Base-by-base conservation (phyloP, 2,329 filamentous ascomycete species). In the Xylaria hypoxylon region DNA sequence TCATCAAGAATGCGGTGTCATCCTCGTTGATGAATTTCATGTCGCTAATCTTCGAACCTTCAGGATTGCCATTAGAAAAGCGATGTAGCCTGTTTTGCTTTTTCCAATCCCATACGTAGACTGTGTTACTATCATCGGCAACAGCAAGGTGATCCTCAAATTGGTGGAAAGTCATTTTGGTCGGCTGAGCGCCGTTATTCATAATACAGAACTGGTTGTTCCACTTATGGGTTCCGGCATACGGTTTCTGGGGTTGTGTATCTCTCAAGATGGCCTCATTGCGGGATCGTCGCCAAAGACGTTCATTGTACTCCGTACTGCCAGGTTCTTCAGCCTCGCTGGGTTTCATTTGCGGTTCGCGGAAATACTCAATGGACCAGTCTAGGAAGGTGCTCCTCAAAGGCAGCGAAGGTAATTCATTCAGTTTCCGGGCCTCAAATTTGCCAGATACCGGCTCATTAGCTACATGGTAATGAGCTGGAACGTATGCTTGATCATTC, bases 11-110 rank as follows among this genome's bases (percentile, higher is more conserved):
- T 2, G 95, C 96, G 76, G 96, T 93, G 77, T 99, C 96, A 74
- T 99, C 96, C 79, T 99, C 96, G 73, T 99, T 99, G 82, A 99
- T 97, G 79, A 98, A 97, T 62, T 94, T 92, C 77, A 97, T 90
- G 78, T 98, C 94, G 60, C 94, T 97, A 74, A 99, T 97, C 73
- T 90, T 93, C 28, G 94, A 97, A 2, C 94, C 93, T 35, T 90
- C 85, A 0, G 96, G 96, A 74, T 99, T 99, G 55, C 93, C 94
- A 75, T 98, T 98, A 31, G 92, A 96, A 80, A 99, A 99, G 62
- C 91, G 90, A 76, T 89, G 92, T 70, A 97, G 83, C 38, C 90
- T 88, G 56, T 85, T 86, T 70, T 91, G 89, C 61, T 87, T 88
- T 79, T 93, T 90, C 92, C 94, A 99, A 78, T 99, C 96, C 92